Conservation (phyloP, 176 grass and related monocot genomes). For the Lolium rigidum region DNA sequence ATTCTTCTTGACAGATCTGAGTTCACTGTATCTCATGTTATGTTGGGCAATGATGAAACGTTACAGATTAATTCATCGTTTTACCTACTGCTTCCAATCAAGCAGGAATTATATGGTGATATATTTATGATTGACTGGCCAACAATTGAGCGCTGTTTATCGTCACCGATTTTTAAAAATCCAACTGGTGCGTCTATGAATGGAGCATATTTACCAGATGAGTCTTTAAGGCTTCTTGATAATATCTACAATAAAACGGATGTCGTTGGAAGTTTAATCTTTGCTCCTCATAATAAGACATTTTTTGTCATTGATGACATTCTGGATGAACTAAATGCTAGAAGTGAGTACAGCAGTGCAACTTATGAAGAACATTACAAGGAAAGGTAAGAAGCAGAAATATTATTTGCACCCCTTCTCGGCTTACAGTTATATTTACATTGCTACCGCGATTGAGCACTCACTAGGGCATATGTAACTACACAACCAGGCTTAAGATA, state of each 20-base stretch:
- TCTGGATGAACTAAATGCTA: conserved; percentile 64
- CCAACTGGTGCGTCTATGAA: conserved; percentile 36
- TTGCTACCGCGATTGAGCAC: not conserved
- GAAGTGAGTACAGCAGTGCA: conserved; percentile 39
- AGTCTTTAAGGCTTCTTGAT: conserved; percentile 71
- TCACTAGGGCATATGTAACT: conserved; percentile 2
- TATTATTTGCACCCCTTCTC: conserved; percentile 27
- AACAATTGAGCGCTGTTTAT: conserved; percentile 75
- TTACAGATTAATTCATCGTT: conserved; percentile 60
- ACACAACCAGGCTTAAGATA: conserved; percentile 21
- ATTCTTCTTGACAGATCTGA: conserved; percentile 82
- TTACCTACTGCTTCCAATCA: conserved; percentile 90
- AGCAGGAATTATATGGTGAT: conserved; percentile 56
- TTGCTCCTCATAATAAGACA: conserved; percentile 63
- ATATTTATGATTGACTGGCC: conserved; percentile 78
- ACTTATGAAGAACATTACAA: conserved; percentile 74
- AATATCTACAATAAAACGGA: conserved; percentile 65
- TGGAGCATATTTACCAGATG: conserved; percentile 40
- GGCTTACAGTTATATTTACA: conserved; percentile 18
- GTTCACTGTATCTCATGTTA: conserved; percentile 64
- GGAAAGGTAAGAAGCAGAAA: conserved; percentile 56
- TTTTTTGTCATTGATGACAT: conserved; percentile 83
- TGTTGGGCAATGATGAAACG: conserved; percentile 48
- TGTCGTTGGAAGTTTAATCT: conserved; percentile 86
- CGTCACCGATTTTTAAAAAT: conserved; percentile 72